Conservation (phyloP, 2,329 filamentous ascomycete species). For the Botrytis fabae region DNA sequence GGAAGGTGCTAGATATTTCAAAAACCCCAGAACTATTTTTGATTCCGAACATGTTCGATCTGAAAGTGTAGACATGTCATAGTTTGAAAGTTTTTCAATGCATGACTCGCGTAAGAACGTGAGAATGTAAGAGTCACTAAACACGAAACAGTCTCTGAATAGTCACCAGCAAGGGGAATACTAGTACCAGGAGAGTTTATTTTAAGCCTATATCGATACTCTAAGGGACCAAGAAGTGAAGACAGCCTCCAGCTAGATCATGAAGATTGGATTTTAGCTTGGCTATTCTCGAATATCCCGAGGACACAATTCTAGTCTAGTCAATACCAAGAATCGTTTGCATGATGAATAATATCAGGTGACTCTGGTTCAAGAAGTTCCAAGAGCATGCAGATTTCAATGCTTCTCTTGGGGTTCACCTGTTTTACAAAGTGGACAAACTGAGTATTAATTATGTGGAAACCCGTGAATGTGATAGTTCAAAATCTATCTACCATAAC, state of each 20-base stretch:
- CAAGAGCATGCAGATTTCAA: neutral
- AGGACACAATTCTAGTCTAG: neutral
- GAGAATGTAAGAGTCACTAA: neutral
- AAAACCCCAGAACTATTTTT: neutral
- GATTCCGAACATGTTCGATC: neutral
- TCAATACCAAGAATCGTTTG: neutral
- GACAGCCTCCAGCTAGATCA: neutral
- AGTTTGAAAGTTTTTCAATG: neutral
- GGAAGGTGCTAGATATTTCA: neutral
- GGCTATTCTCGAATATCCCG: neutral
- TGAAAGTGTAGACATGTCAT: neutral
- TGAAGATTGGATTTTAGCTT: neutral
- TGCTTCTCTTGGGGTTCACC: neutral
- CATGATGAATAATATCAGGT: neutral
- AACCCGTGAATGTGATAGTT: neutral
- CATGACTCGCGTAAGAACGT: neutral
- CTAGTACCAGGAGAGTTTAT: neutral
- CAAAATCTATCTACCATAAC: neutral
- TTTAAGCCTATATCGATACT: neutral
- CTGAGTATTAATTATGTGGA: neutral
- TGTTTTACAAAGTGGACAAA: neutral
- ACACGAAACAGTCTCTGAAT: neutral
- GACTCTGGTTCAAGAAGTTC: neutral
- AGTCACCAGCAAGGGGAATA: neutral
- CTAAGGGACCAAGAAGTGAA: neutral